Base-by-base conservation (phyloP, 192 early-diverging fungal genomes). In the Coemansia sp. region DNA sequence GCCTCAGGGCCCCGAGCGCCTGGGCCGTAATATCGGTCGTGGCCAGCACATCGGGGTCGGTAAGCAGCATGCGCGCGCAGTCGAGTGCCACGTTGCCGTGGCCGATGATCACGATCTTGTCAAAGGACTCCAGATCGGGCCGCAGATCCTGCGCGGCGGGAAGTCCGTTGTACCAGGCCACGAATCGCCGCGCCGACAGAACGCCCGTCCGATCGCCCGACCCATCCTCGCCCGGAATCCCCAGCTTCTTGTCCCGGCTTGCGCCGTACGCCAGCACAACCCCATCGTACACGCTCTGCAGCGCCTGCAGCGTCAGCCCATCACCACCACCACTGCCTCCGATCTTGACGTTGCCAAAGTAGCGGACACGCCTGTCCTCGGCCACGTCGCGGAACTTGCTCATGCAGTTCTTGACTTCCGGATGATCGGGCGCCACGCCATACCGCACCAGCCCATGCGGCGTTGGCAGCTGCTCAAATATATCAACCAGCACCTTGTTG, bases 351-450 rank as follows among this genome's bases (percentile, higher is more conserved):
- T 96, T 96, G 38, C 94, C 95, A 21, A 94, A 79, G 64, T 91
- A 97, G 23, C 84, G 85, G 49, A 93, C 92, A 0, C 91, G 78
- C 8, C 85, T 69, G 68, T 93, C 85, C 23, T 69, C 50, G 0
- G 92, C 89, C 2, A 95, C 89, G 19, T 90, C 83, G 53, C 94
- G 89, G 71, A 99, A 98, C 61, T 91, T 94, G 69, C 86, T 76
- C 79, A 89, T 94, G 18, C 71, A 74, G 68, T 75, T 77, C 85
- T 99, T 99, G 23, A 97, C 97, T 81, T 97, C 95, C 7, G 92
- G 94, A 69, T 99, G 97, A 76, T 97, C 94, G 6, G 97, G 94
- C 21, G 97, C 95, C 15, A 99, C 96, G 37, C 95, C 97, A 76
- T 88, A 99, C 3, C 95, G 87, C 26, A 94, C 94, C 7, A 98